Percentiles rank a stretch among this genome's conserved stretches.
phyloP scores from a whole-genome alignment of 345 rosid genomes.

The Gossypium stocksii region DNA sequence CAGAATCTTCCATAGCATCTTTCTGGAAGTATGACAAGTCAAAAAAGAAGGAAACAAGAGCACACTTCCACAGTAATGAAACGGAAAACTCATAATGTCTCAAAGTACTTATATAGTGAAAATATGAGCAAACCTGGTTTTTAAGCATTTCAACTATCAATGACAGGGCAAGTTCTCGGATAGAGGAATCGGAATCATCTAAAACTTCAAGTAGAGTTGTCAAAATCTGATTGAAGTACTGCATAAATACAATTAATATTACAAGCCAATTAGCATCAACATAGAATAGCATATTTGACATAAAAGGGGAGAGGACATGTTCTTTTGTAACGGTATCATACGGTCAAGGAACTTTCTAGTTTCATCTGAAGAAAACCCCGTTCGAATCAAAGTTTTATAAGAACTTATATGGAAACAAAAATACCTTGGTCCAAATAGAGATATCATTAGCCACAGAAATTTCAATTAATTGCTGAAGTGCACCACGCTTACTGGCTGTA shows the following conservation, averaged over 20 bases:
- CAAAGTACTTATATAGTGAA: background rate
- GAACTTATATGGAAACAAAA: background rate
- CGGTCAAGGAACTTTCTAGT: background rate
- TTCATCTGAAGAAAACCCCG: background rate
- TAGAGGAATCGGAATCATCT: slow-evolving; percentile 66
- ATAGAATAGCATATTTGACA: slow-evolving; percentile 1
- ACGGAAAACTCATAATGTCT: background rate
- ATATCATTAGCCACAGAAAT: slow-evolving; percentile 69
- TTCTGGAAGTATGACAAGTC: slow-evolving; percentile 48
- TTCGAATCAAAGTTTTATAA: background rate
- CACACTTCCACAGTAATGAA: background rate
- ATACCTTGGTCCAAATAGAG: slow-evolving; percentile 78
- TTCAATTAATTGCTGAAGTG: slow-evolving; percentile 78
- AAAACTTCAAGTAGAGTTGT: slow-evolving; percentile 91
- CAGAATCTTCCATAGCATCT: slow-evolving; percentile 82
- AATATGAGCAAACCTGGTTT: slow-evolving; percentile 56
- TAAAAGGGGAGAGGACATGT: background rate
- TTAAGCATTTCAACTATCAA: slow-evolving; percentile 82
- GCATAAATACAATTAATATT: slow-evolving; percentile 26
- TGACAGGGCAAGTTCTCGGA: slow-evolving; percentile 71
- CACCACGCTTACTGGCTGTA: slow-evolving; percentile 55
- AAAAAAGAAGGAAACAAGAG: background rate
- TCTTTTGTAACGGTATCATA: background rate
- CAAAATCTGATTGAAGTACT: slow-evolving; percentile 98
- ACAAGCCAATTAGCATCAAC: background rate